A percentile compares a stretch with the other conserved stretches of the same genome.
Conservation (phyloP, 2,329 filamentous ascomycete species). For the Ustulina deusta region DNA sequence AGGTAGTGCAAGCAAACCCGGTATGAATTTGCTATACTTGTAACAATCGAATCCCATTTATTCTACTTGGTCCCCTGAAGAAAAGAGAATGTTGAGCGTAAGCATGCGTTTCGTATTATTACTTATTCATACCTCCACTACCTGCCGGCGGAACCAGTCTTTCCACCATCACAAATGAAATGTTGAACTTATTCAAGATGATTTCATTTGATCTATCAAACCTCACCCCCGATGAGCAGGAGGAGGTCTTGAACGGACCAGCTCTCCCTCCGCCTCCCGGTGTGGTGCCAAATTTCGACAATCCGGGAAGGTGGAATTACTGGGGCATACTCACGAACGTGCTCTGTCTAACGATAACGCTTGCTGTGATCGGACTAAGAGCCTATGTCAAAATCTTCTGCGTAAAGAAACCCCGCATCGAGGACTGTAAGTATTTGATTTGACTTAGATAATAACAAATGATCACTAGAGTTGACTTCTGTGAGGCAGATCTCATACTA, state of each 20-base stretch:
- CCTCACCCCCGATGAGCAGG: background rate
- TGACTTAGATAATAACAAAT: background rate
- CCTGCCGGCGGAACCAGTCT: background rate
- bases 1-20: conserved; percentile 3
- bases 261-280: conserved; percentile 33
- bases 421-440: conserved; percentile 41
- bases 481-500: conserved; percentile 7
- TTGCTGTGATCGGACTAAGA: conserved; percentile 12
- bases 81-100: background rate
- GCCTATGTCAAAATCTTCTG: conserved; percentile 36
- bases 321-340: conserved; percentile 19
- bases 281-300: conserved; percentile 29
- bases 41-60: background rate
- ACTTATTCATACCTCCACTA: background rate
- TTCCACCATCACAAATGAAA: background rate
- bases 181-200: background rate
- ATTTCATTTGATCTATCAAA: background rate
- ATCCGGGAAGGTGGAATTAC: conserved; percentile 34
- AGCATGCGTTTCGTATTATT: background rate
- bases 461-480: background rate
- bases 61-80: background rate
- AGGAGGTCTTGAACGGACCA: conserved; percentile 25
- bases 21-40: background rate
- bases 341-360: conserved; percentile 24
- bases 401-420: conserved; percentile 32